Evolutionary conservation across 2,329 filamentous ascomycete genomes (phyloP).

Genomic region (Sporothrix phasma): DNA sequence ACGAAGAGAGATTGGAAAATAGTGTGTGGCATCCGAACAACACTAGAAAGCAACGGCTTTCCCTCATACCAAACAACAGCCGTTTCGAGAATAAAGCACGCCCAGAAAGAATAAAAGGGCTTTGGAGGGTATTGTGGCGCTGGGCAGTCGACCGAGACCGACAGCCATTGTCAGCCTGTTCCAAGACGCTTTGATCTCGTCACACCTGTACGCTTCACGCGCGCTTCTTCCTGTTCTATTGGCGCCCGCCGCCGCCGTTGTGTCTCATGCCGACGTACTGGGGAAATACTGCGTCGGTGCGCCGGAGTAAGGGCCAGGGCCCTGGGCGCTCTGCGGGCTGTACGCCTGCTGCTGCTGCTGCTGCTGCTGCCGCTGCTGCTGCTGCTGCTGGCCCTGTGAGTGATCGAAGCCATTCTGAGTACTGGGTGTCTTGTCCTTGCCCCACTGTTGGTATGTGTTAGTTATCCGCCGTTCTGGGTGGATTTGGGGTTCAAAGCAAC

Average conservation of each 20-base stretch:
- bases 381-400: slow-evolving; percentile 30
- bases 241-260: slow-evolving; percentile 39
- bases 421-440: slow-evolving; percentile 92
- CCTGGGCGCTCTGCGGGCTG: slow-evolving; percentile 65
- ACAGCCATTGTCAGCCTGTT: background rate
- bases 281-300: slow-evolving; percentile 79
- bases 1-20: background rate
- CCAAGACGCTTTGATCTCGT: background rate
- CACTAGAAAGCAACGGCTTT: background rate
- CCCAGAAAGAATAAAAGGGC: background rate
- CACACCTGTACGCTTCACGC: background rate
- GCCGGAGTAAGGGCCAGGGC: slow-evolving; percentile 58
- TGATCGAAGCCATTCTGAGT: slow-evolving; percentile 64
- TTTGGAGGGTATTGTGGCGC: background rate
- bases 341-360: slow-evolving; percentile 43
- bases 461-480: background rate
- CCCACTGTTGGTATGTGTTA: slow-evolving; percentile 57
- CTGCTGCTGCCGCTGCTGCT: slow-evolving; percentile 1
- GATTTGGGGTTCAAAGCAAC: slow-evolving; percentile 31
- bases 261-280: slow-evolving; percentile 51
- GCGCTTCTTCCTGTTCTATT: slow-evolving; percentile 39
- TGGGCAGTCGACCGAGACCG: background rate
- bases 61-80: background rate
- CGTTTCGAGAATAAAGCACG: background rate
- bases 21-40: background rate